Percentiles rank a stretch among this genome's conserved stretches.
These are phyloP conservation scores for Nakazawaea wickerhamii DNA, from an alignment of 805 yeast genomes.

Conservation along the genomic window DNA sequence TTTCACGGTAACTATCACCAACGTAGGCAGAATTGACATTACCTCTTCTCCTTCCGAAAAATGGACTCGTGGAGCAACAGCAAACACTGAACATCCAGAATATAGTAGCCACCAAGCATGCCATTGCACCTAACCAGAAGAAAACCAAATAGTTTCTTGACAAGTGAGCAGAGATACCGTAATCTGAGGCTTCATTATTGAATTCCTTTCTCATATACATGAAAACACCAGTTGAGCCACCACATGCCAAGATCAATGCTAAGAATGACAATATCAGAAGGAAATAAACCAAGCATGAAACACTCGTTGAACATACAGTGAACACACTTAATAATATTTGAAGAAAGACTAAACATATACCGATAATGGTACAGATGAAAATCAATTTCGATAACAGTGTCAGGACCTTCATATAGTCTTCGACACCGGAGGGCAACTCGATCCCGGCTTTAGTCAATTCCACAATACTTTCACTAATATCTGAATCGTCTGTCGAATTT, in stretches of 20 bases:
- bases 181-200: slow-evolving; percentile 38
- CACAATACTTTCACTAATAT: slow-evolving; percentile 8
- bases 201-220: slow-evolving; percentile 42
- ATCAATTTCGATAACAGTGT: slow-evolving; percentile 49
- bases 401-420: slow-evolving; percentile 38
- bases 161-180: slow-evolving; percentile 52
- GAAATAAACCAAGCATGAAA: slow-evolving; percentile 40
- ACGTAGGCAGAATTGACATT: neutral
- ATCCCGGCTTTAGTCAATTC: slow-evolving; percentile 22
- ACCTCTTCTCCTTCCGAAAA: neutral
- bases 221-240: slow-evolving; percentile 60
- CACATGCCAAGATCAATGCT: slow-evolving; percentile 40
- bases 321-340: slow-evolving; percentile 38
- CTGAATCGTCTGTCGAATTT: slow-evolving; percentile 18
- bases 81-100: slow-evolving; percentile 17
- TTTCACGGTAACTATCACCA: slow-evolving; percentile 3
- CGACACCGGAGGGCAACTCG: slow-evolving; percentile 49
- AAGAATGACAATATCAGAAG: slow-evolving; percentile 36
- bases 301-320: slow-evolving; percentile 40
- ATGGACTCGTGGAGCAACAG: slow-evolving; percentile 9
- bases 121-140: slow-evolving; percentile 23
- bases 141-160: slow-evolving; percentile 20
- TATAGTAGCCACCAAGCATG: slow-evolving; percentile 15
- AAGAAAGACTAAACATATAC: slow-evolving; percentile 39
- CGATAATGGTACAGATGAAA: slow-evolving; percentile 47